phyloP scores from a whole-genome alignment of 495 filamentous ascomycete genomes.

The Lichenothelia convexa region DNA sequence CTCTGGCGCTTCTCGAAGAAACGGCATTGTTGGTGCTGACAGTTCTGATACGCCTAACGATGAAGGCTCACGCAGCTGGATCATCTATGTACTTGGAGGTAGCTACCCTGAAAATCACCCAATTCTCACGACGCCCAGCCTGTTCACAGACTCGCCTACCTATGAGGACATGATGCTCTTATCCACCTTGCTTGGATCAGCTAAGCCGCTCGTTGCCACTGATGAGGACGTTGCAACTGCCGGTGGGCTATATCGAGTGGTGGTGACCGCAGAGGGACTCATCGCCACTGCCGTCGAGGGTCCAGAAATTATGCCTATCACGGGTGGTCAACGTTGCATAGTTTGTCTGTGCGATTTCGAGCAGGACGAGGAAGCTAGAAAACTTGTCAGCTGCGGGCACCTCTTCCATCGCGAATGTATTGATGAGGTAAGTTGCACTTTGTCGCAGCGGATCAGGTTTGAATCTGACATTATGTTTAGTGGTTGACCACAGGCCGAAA shows the following conservation, averaged over 20 bases:
- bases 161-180: slow-evolving; percentile 68
- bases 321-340: slow-evolving; percentile 44
- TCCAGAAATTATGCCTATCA: slow-evolving; percentile 29
- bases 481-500: slow-evolving; percentile 68
- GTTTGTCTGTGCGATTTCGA: slow-evolving; percentile 61
- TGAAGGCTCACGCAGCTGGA: slow-evolving; percentile 40
- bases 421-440: slow-evolving; percentile 39
- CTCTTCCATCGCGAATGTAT: slow-evolving; percentile 60
- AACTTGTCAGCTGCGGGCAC: slow-evolving; percentile 48
- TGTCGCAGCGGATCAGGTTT: slow-evolving; percentile 5
- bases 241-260: slow-evolving; percentile 28
- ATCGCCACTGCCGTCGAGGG: slow-evolving; percentile 33
- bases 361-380: slow-evolving; percentile 40
- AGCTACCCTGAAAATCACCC: slow-evolving; percentile 62
- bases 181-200: slow-evolving; percentile 52
- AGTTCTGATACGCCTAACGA: slow-evolving; percentile 16
- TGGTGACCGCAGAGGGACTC: slow-evolving; percentile 10
- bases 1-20: slow-evolving; percentile 42
- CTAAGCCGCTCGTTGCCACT: slow-evolving; percentile 54
- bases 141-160: slow-evolving; percentile 63
- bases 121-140: slow-evolving; percentile 53
- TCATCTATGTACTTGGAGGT: slow-evolving; percentile 64
- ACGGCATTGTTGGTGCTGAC: slow-evolving; percentile 51
- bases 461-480: slow-evolving; percentile 20
- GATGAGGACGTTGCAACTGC: slow-evolving; percentile 48